Evolutionary conservation across 331 rosid genomes (phyloP), one percentile per base, ranked within the genome.

Genomic region (Malus hybrid): DNA sequence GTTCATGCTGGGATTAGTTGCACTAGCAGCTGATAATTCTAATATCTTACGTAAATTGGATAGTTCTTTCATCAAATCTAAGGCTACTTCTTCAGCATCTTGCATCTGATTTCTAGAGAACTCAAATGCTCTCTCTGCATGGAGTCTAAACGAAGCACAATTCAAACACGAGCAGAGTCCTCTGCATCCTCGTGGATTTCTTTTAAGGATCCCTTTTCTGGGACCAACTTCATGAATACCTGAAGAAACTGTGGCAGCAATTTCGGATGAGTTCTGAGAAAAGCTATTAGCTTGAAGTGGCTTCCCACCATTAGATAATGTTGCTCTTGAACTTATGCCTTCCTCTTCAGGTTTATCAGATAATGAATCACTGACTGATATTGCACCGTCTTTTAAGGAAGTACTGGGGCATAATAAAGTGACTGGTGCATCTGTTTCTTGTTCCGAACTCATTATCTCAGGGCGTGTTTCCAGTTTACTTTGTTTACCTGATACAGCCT

Each of bases 141-240:
- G 84, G 58, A 94, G 93, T 52, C 87, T 91, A 72, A 90, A 92
- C 30, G 96, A 91, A 82, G 82, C 88, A 77, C 97, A 92, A 80
- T 89, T 90, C 88, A 94, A 83, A 84, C 99, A 94, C 55, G 83
- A 32, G 83, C 99, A 94, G 71, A 81, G 87, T 52, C 99, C 88
- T 79, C 97, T 85, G 89, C 99, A 94, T 63, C 97, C 97, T 75
- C 96, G 77, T 56, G 96, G 96, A 82, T 87, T 91, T 81, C 89
- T 88, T 84, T 87, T 87, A 44, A 88, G 86, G 79, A 88, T 90
- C 60, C 86, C 83, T 68, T 81, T 88, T 77, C 32, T 70, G 68
- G 42, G 32, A 11, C 77, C 66, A 61, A 8, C 55, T 33, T 46
- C 46, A 63, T 34, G 73, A 78, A 32, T 55, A 46, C 48, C 68